A percentile compares a stretch with the other conserved stretches of the same genome.
These are phyloP conservation scores for Vitis hybrid DNA, from an alignment of 177 flowering plant species.

Conservation along the genomic window DNA sequence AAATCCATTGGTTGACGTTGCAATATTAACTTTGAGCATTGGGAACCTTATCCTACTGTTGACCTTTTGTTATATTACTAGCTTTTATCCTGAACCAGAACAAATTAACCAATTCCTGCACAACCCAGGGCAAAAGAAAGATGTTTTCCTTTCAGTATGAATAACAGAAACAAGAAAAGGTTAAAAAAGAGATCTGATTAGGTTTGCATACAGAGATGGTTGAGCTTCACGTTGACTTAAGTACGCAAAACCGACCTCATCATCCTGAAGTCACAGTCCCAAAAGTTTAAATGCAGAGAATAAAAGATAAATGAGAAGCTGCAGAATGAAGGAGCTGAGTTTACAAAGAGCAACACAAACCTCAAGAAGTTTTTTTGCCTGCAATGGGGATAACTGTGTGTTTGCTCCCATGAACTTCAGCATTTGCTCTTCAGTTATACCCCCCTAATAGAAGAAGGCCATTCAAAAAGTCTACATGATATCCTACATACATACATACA, in stretches of 20 bases:
- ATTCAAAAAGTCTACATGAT: slow-evolving; percentile 6
- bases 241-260: slow-evolving; percentile 86
- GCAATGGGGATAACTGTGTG: slow-evolving; percentile 60
- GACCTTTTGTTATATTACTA: background rate
- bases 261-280: slow-evolving; percentile 56
- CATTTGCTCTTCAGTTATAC: slow-evolving; percentile 98
- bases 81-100: background rate
- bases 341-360: slow-evolving; percentile 28
- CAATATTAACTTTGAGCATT: background rate
- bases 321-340: background rate
- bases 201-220: slow-evolving; percentile 79
- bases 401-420: slow-evolving; percentile 95
- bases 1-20: background rate
- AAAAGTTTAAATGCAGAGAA: slow-evolving; percentile 4
- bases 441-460: slow-evolving; percentile 67
- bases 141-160: background rate
- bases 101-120: background rate
- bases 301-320: background rate
- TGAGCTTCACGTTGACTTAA: slow-evolving; percentile 89
- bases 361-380: slow-evolving; percentile 91
- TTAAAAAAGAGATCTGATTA: background rate
- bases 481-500: background rate
- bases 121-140: background rate
- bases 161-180: background rate
- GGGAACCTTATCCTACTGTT: background rate